phyloP scores from a whole-genome alignment of 495 filamentous ascomycete genomes.

The Penicillium maclennaniae region DNA sequence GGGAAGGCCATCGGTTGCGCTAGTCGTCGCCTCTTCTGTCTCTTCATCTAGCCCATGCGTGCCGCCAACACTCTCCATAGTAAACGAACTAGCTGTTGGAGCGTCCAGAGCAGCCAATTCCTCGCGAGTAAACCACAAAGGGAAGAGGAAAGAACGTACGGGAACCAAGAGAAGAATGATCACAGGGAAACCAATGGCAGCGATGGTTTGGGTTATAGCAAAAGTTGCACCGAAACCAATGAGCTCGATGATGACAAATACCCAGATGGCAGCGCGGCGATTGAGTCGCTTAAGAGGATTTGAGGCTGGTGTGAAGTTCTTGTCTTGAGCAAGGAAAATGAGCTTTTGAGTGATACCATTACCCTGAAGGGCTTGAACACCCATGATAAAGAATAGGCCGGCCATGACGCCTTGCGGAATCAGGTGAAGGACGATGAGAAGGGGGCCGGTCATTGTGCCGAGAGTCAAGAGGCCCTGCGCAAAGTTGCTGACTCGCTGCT shows the following conservation, averaged over 20 bases:
- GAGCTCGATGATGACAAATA: conserved; percentile 72
- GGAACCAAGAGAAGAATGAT: conserved; percentile 83
- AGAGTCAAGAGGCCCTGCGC: conserved; percentile 78
- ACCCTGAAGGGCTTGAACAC: conserved; percentile 70
- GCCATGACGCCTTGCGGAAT: conserved; percentile 87
- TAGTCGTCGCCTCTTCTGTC: conserved; percentile 10
- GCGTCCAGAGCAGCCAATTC: conserved; percentile 73
- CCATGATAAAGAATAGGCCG: conserved; percentile 94
- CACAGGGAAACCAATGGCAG: conserved; percentile 89
- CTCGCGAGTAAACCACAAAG: conserved; percentile 59
- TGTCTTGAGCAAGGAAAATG: conserved; percentile 69
- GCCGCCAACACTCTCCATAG: conserved; percentile 80
- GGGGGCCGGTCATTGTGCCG: conserved; percentile 82
- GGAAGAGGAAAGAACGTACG: conserved; percentile 66
- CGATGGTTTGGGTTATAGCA: conserved; percentile 93
- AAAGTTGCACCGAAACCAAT: conserved; percentile 82
- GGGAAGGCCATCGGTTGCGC: conserved; percentile 1
- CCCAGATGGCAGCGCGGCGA: conserved; percentile 64
- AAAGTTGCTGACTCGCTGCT: conserved; percentile 86
- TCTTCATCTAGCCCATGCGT: conserved; percentile 50
- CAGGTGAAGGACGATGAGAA: conserved; percentile 76
- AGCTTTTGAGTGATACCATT: conserved; percentile 85
- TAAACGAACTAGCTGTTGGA: conserved; percentile 78
- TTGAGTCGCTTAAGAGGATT: conserved; percentile 64
- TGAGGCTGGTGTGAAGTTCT: conserved; percentile 53